These are phyloP conservation scores for Bryum argenteum DNA, from an alignment of 225 moss, liverwort and hornwort species.

Conservation along the genomic window DNA sequence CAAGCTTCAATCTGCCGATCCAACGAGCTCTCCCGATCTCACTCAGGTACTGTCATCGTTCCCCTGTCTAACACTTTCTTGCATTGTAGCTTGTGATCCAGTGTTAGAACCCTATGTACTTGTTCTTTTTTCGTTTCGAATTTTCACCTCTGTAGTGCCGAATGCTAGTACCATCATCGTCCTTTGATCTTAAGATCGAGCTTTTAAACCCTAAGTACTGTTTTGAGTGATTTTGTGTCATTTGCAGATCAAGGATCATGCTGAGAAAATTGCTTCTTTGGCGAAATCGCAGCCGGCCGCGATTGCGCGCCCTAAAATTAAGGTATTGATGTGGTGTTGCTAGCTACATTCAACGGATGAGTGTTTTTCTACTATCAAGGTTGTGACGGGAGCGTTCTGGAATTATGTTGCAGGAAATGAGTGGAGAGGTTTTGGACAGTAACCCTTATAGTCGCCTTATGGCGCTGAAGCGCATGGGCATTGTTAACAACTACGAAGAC, in stretches of 20 bases:
- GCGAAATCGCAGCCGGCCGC: constrained; percentile 42
- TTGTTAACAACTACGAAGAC: constrained; percentile 88
- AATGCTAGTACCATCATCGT: not conserved
- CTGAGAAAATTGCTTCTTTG: constrained; percentile 48
- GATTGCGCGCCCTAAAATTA: constrained; percentile 53
- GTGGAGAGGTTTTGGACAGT: constrained; percentile 95
- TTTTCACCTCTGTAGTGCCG: not conserved
- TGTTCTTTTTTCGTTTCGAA: not conserved
- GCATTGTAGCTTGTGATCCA: not conserved
- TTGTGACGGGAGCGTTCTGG: not conserved
- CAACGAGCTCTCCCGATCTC: constrained; percentile 37
- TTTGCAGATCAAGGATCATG: constrained; percentile 54
- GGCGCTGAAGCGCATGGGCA: constrained; percentile 99
- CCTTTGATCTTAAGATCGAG: not conserved
- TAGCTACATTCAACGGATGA: not conserved
- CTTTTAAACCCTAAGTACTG: not conserved
- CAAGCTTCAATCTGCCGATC: constrained; percentile 41
- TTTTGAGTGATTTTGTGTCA: not conserved
- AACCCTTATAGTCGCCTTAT: constrained; percentile 99
- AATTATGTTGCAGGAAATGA: constrained; percentile 75
- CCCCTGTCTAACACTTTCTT: not conserved
- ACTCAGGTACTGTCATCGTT: constrained; percentile 33
- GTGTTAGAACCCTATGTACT: not conserved
- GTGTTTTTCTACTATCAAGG: not conserved
- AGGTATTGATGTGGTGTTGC: constrained; percentile 27